Conservation (phyloP, 2,329 filamentous ascomycete genomes). For the Chaetothyriales sp. region DNA sequence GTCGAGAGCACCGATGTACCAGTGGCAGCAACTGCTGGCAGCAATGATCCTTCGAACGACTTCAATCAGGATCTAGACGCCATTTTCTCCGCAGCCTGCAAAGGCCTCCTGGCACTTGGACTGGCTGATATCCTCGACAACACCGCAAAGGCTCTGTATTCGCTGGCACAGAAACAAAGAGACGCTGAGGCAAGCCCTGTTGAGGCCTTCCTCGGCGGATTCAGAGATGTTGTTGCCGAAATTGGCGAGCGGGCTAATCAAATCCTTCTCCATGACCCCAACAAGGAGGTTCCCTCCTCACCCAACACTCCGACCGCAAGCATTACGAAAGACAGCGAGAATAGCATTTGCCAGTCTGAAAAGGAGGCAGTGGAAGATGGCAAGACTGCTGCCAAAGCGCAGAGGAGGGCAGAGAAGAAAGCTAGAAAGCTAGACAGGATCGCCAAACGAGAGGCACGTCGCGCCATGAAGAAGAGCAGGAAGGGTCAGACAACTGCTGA, state of each 20-base stretch:
- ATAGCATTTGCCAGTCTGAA: neutral
- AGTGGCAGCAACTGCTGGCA: neutral
- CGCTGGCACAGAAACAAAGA: constrained; percentile 23
- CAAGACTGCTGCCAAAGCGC: neutral
- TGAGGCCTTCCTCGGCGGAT: constrained; percentile 23
- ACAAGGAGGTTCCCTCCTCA: neutral
- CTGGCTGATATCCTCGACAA: constrained; percentile 25
- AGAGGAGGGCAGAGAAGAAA: neutral
- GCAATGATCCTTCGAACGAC: constrained; percentile 2
- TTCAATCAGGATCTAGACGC: constrained; percentile 17
- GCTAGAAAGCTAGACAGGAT: neutral
- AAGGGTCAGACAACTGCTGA: neutral
- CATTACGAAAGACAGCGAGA: neutral
- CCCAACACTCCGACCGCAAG: neutral
- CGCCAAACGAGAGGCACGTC: neutral
- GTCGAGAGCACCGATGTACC: neutral
- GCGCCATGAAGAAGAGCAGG: neutral
- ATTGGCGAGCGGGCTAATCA: constrained; percentile 20
- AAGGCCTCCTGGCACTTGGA: constrained; percentile 23
- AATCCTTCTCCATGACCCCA: constrained; percentile 1
- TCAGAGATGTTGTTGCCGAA: constrained; percentile 28
- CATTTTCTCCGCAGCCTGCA: constrained; percentile 23
- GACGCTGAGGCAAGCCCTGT: constrained; percentile 24
- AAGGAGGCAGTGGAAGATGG: neutral
- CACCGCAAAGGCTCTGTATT: constrained; percentile 22